Evolutionary conservation across 78 protist species (phyloP).

Genomic region (Parvularia atlantis): DNA sequence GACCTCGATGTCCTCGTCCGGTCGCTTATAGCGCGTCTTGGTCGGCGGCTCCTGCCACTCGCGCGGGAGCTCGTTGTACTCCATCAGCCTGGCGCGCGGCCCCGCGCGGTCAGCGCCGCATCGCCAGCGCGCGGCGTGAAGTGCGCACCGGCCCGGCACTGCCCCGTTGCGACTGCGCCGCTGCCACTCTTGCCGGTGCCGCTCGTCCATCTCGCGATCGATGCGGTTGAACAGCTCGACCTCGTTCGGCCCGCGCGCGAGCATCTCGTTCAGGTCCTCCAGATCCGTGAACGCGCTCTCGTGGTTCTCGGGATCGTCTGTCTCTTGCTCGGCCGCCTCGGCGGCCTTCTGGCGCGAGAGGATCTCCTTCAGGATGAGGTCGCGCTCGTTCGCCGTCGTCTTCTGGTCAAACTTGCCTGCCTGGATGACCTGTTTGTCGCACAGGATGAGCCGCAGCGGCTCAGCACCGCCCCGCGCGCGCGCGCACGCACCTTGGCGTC

Average conservation of each 20-base stretch:
- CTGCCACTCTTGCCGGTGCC: too few species aligned
- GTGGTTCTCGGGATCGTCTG: not conserved
- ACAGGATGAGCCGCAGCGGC: not conserved
- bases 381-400: slow-evolving; percentile 39
- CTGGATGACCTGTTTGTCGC: slow-evolving; percentile 39
- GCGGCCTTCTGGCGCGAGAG: slow-evolving; percentile 25
- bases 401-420: slow-evolving; percentile 72
- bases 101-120: too few species aligned
- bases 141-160: too few species aligned
- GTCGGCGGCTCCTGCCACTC: too few species aligned
- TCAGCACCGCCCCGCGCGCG: not conserved
- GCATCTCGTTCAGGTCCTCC: not conserved
- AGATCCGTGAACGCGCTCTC: not conserved
- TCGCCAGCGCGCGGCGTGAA: too few species aligned
- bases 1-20: too few species aligned
- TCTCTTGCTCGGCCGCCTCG: not conserved
- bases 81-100: too few species aligned
- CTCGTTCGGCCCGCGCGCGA: not conserved
- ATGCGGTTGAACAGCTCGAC: not conserved
- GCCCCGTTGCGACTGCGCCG: too few species aligned
- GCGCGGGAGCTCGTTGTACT: too few species aligned
- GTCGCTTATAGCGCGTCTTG: too few species aligned
- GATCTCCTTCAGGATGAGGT: slow-evolving; percentile 38
- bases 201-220: too few species aligned
- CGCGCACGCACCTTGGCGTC: slow-evolving; percentile 49